phyloP scores from a whole-genome alignment of 805 yeast genomes.

The Wickerhamiella azyma region DNA sequence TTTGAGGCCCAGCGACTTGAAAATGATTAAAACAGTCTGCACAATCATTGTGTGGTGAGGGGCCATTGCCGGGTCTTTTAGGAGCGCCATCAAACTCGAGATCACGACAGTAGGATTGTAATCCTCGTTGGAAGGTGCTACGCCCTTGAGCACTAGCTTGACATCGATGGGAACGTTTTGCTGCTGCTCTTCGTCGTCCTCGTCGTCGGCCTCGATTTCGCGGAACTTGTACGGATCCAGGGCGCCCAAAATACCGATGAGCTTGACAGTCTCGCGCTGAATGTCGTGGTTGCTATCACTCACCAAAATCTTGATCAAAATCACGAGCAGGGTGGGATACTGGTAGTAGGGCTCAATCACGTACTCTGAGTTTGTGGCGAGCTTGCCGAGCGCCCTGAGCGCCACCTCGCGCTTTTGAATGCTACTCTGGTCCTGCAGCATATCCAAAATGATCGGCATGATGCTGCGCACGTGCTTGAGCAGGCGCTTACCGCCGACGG shows the following conservation, averaged over 20 bases:
- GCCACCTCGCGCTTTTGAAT: conserved; percentile 82
- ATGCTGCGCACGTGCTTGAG: conserved; percentile 53
- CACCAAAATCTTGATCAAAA: conserved; percentile 66
- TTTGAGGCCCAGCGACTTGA: conserved; percentile 74
- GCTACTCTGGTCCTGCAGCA: conserved; percentile 88
- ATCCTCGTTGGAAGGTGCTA: conserved; percentile 81
- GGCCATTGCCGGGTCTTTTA: conserved; percentile 73
- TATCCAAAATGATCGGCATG: conserved; percentile 78
- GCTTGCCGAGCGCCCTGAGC: conserved; percentile 69
- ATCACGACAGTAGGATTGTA: conserved; percentile 94
- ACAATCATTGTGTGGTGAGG: conserved; percentile 82
- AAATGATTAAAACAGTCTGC: conserved; percentile 86
- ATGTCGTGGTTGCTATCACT: conserved; percentile 58
- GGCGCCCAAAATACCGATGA: conserved; percentile 90
- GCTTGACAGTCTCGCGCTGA: conserved; percentile 75
- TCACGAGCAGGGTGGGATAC: conserved; percentile 77
- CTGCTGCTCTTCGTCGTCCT: conserved; percentile 37
- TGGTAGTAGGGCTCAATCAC: conserved; percentile 87
- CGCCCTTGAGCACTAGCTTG: conserved; percentile 80
- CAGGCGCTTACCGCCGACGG: conserved; percentile 80
- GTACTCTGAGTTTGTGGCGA: conserved; percentile 83
- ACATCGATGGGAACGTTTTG: conserved; percentile 86
- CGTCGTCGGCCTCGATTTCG: conserved; percentile 62
- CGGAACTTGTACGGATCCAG: conserved; percentile 92
- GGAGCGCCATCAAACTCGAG: conserved; percentile 63